Evolutionary conservation across 495 filamentous ascomycete genomes (phyloP).

Genomic region (Aspergillus indologenus): DNA sequence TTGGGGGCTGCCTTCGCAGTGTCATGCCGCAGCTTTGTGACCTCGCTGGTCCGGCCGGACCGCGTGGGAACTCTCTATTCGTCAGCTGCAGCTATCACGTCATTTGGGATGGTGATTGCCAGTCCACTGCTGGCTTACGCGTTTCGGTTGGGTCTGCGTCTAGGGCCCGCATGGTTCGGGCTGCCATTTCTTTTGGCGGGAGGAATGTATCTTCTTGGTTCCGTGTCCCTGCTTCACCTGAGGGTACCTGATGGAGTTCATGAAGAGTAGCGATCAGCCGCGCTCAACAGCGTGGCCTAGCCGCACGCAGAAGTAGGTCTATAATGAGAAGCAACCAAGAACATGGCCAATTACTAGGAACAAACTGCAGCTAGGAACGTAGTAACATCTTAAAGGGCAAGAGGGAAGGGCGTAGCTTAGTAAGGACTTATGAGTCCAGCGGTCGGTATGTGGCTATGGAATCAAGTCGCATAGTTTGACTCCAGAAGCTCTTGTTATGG

Average conservation of each 20-base stretch:
- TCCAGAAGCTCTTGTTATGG: no score
- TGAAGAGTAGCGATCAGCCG: background rate
- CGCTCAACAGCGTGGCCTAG: no score
- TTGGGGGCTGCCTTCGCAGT: constrained; percentile 33
- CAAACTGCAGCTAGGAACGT: no score
- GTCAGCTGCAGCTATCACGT: constrained; percentile 31
- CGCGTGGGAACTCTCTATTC: constrained; percentile 36
- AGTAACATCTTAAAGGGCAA: no score
- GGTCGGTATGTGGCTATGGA: no score
- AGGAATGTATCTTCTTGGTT: background rate
- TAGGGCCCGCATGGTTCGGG: constrained; percentile 33
- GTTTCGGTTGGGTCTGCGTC: constrained; percentile 38
- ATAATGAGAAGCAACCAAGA: no score
- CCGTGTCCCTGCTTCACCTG: background rate
- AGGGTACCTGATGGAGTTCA: background rate
- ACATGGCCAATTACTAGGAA: no score
- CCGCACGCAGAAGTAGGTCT: no score
- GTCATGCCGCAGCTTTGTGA: constrained; percentile 33
- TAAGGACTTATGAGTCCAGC: no score
- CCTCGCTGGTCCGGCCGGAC: constrained; percentile 32
- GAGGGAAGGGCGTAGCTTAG: no score
- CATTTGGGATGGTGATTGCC: constrained; percentile 29
- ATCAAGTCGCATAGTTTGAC: no score
- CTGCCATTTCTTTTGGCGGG: constrained; percentile 29
- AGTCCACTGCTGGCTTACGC: constrained; percentile 35